Percentiles rank a stretch among this genome's conserved stretches.
Conservation (phyloP, 129 eudicot species). For the Centaurea solstitialis region DNA sequence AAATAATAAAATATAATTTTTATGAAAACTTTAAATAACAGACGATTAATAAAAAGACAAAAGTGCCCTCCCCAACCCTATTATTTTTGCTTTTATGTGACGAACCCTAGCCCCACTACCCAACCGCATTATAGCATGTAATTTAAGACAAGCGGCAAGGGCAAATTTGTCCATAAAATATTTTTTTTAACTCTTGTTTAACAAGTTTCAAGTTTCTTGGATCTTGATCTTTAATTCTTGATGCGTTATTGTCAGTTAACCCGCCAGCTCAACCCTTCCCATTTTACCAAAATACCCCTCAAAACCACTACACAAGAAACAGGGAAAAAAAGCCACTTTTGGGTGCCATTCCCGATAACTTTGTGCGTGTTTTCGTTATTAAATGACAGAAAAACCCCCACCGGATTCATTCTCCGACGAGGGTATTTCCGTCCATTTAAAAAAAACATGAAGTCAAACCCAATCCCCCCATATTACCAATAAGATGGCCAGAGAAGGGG, state of each 20-base stretch:
- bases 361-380: not conserved
- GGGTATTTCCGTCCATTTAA: slow-evolving; percentile 11
- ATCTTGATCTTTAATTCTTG: slow-evolving; percentile 25
- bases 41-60: slow-evolving; percentile 10
- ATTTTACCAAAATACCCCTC: slow-evolving; percentile 13
- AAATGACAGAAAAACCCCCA: not conserved
- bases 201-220: slow-evolving; percentile 16
- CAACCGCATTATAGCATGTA: not conserved
- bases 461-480: not conserved
- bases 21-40: not conserved
- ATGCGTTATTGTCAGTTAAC: slow-evolving; percentile 10
- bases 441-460: slow-evolving; percentile 20
- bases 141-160: slow-evolving; percentile 5
- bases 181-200: not conserved
- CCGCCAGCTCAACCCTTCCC: not conserved
- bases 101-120: not conserved
- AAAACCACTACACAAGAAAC: slow-evolving; percentile 19
- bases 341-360: not conserved
- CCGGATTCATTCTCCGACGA: slow-evolving; percentile 15
- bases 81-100: slow-evolving; percentile 6
- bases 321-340: slow-evolving; percentile 6
- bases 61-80: slow-evolving; percentile 8
- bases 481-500: slow-evolving; percentile 16
- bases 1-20: not conserved
- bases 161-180: slow-evolving; percentile 15